Evolutionary conservation across 345 rosid species (phyloP), one percentile per base, ranked within the genome.

Genomic region (Cardiospermum halicacabum): DNA sequence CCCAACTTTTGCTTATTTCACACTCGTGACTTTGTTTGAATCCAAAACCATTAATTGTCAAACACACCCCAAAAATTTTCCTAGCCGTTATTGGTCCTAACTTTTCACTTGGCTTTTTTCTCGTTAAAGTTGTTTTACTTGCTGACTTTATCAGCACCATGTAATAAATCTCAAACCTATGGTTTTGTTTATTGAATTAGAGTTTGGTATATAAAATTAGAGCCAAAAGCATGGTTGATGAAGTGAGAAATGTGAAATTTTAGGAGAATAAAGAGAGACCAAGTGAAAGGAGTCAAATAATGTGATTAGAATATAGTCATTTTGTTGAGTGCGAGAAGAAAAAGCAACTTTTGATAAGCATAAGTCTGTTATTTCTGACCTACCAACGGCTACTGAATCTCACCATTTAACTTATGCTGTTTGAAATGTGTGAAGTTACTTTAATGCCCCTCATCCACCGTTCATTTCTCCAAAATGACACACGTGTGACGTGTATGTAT

Each of bases 1-100:
- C n/a, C n/a, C n/a, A n/a, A n/a, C n/a, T n/a, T n/a, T n/a, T n/a
- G n/a, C n/a, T n/a, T n/a, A n/a, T n/a, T n/a, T n/a, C n/a, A n/a
- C n/a, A n/a, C 22, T n/a, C 6, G 39, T 34, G 39, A 34, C 10
- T 34, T 34, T 34, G 39, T n/a, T n/a, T n/a, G n/a, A n/a, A n/a
- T n/a, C n/a, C n/a, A n/a, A n/a, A 34, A 34, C 39, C 0, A 34
- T 30, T 32, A 32, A 21, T 54, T 27, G 60, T 66, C 69, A 64
- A 64, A 57, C 27, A 3, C 12, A 22, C 30, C 4, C 50, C 21
- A n/a, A 18, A 4, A 15, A 47, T 47, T 37, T 53, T 53, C 49
- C 59, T 64, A 64, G 59, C 68, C 68, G 68, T 64, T 64, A 24
- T 32, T 24, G 15, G 4, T 22, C 13, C 58, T 51, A 51, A 12